A percentile compares a stretch with the other conserved stretches of the same genome.
phyloP scores from a whole-genome alignment of 768 basidiomycete genomes.

The Mycena indigotica region DNA sequence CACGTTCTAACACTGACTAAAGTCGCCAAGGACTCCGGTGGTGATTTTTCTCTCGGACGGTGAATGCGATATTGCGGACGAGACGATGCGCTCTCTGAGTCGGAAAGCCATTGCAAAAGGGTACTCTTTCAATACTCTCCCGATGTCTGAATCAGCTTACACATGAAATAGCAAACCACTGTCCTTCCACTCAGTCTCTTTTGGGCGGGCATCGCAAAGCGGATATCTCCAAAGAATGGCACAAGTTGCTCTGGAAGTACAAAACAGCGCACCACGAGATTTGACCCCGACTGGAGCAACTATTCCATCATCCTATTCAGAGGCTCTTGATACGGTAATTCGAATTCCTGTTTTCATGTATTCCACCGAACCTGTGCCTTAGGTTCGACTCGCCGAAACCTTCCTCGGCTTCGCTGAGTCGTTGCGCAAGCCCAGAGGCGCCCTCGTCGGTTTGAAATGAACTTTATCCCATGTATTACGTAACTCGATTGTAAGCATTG shows the following conservation, averaged over 20 bases:
- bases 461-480: no score
- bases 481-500: no score
- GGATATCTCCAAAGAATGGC: conserved; percentile 46
- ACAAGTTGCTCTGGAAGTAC: conserved; percentile 44
- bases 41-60: conserved; percentile 62
- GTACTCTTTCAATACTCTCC: conserved; percentile 27
- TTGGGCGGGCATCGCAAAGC: conserved; percentile 36
- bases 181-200: conserved; percentile 55
- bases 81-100: conserved; percentile 43
- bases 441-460: conserved; percentile 19
- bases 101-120: conserved; percentile 45
- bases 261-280: conserved; percentile 44
- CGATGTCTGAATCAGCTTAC: neutral
- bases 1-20: neutral
- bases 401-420: conserved; percentile 56
- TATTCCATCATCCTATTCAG: conserved; percentile 45
- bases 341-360: neutral
- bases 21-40: conserved; percentile 40
- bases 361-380: neutral
- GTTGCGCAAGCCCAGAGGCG: conserved; percentile 51
- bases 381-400: conserved; percentile 54
- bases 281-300: conserved; percentile 32
- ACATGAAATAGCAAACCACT: conserved; percentile 43
- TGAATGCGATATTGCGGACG: conserved; percentile 45
- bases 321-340: conserved; percentile 52